These are phyloP conservation scores for Kockiozyma suomiensis DNA, from an alignment of 805 yeast species.

Conservation along the genomic window DNA sequence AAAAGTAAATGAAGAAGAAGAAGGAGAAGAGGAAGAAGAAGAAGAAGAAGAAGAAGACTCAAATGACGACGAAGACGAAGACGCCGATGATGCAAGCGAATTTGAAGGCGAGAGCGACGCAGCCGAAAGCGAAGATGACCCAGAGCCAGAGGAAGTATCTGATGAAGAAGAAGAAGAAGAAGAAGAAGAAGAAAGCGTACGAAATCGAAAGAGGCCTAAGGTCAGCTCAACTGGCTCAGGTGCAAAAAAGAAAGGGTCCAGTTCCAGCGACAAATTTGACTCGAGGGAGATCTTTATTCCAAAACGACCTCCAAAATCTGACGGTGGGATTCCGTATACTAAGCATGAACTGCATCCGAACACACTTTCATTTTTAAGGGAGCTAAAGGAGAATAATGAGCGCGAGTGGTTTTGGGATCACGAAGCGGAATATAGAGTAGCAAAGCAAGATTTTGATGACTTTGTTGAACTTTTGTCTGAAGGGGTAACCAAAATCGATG, in stretches of 20 bases:
- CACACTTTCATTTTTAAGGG: conserved; percentile 27
- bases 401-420: conserved; percentile 37
- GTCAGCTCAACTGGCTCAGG: neutral
- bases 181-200: conserved; percentile 1
- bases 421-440: conserved; percentile 33
- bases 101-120: conserved; percentile 7
- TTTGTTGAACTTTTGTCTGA: conserved; percentile 29
- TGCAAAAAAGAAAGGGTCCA: neutral
- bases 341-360: conserved; percentile 30
- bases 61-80: neutral
- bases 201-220: neutral
- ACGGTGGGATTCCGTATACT: conserved; percentile 18
- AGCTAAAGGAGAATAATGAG: conserved; percentile 31
- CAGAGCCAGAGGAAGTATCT: neutral
- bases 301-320: conserved; percentile 7
- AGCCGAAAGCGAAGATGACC: conserved; percentile 7
- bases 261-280: conserved; percentile 12
- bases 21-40: neutral
- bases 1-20: conserved; percentile 4
- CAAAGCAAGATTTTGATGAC: conserved; percentile 34
- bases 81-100: conserved; percentile 2
- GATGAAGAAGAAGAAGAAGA: conserved; percentile 9
- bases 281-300: conserved; percentile 26
- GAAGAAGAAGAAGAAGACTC: conserved; percentile 8
- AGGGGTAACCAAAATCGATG: conserved; percentile 27